phyloP scores from a whole-genome alignment of 257 asterid genomes.

The Nicotiana benthamiana region DNA sequence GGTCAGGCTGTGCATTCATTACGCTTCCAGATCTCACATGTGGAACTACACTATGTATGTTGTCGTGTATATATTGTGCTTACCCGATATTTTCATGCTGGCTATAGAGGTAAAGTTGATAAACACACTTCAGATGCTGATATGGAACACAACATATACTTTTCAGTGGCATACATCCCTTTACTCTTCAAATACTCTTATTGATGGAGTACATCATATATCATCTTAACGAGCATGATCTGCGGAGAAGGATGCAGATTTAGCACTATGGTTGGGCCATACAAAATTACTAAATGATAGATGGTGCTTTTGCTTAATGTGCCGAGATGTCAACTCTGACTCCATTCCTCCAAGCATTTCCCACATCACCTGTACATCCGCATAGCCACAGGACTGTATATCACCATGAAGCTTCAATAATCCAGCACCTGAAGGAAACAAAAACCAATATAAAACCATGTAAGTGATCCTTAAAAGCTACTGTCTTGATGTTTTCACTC shows the following conservation, averaged over 20 bases:
- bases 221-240: slow-evolving; percentile 22
- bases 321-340: slow-evolving; percentile 33
- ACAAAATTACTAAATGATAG: slow-evolving; percentile 43
- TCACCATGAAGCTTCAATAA: slow-evolving; percentile 80
- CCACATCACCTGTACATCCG: slow-evolving; percentile 95
- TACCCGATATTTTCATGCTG: not conserved
- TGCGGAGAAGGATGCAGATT: slow-evolving; percentile 24
- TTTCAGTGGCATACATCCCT: not conserved
- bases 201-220: not conserved
- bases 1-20: too few relatives aligned
- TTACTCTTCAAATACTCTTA: not conserved
- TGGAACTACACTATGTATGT: too few relatives aligned
- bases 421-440: slow-evolving; percentile 46
- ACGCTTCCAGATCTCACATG: too few relatives aligned
- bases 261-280: slow-evolving; percentile 24
- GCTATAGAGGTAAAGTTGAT: not conserved
- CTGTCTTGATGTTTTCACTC: not conserved
- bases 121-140: not conserved
- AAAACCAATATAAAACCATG: not conserved
- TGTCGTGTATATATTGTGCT: too few relatives aligned
- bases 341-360: slow-evolving; percentile 70
- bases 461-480: not conserved
- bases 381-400: slow-evolving; percentile 86
- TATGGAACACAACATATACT: slow-evolving; percentile 1
- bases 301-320: slow-evolving; percentile 36